These are phyloP conservation scores for Colletotrichum truncatum DNA, from an alignment of 2,329 filamentous ascomycete genomes.

Conservation along the genomic window DNA sequence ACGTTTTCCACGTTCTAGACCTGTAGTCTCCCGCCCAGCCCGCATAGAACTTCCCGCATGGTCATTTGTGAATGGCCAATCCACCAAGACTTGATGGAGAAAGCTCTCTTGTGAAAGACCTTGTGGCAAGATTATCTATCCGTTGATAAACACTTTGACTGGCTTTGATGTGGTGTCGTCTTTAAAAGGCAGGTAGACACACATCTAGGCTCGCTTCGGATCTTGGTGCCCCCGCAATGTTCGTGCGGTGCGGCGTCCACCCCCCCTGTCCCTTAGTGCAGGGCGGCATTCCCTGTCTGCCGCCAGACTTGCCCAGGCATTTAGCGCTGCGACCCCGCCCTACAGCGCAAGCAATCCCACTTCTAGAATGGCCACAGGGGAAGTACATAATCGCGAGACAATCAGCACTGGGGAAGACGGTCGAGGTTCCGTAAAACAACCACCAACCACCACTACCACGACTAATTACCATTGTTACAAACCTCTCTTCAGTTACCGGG, in stretches of 20 bases:
- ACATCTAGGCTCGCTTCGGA: neutral
- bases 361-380: neutral
- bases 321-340: slow-evolving; percentile 12
- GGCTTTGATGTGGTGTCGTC: neutral
- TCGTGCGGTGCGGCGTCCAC: neutral
- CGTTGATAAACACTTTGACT: neutral
- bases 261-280: neutral
- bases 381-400: slow-evolving; percentile 12
- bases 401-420: neutral
- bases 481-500: no score
- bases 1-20: neutral
- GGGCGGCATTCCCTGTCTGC: neutral
- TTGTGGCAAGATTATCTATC: no score
- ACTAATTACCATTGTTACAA: neutral
- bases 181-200: neutral
- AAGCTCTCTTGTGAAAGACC: no score
- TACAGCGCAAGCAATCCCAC: slow-evolving; percentile 10
- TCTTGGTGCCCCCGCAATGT: neutral
- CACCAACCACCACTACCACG: neutral
- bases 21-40: neutral
- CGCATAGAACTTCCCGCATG: neutral
- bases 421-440: neutral
- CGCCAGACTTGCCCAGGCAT: neutral
- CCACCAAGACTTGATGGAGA: no score
- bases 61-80: no score